Evolutionary conservation across 768 basidiomycete genomes (phyloP), one percentile per base, ranked within the genome.

Genomic region (Nidula microcarpa): DNA sequence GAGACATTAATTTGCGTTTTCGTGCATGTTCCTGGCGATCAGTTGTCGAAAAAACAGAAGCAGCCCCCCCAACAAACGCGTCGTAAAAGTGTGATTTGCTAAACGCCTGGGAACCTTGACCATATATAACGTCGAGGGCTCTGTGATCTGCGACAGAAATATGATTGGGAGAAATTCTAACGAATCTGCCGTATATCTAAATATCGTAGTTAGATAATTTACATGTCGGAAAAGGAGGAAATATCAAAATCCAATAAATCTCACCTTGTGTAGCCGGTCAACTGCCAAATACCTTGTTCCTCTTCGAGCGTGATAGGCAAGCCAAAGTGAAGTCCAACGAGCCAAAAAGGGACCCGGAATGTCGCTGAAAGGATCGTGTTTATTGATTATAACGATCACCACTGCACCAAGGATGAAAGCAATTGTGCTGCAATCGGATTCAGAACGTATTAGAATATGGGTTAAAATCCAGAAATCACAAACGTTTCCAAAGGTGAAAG

Each of bases 111-210:
- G 52, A 35, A 16, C 70, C 70, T 56, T 70, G 68, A n/a, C 58
- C 68, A 51, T 71, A 71, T 6, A 72, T 51, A 32, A 65, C 53
- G 9, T 60, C 45, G 5, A 67, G 46, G 10, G 68, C 69, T 6
- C 64, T 62, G 1, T 62, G 60, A 43, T 63, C 47, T 10, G 68
- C 59, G 48, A 68, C 57, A 11, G 71, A 72, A 43, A 72, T 53
- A 54, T 71, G 68, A 47, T 62, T 67, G 5, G 71, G 71, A 10
- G 65, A 51, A 33, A 72, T 62, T 36, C 69, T 65, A 39, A 71
- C 65, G 49, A 69, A 49, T 13, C 57, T 53, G 7, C 44, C 44
- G 18, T n/a, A 46, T 46, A 14, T 46, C 44, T 46, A 30, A 46
- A 46, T 46, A 4, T 46, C 39, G 39, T 41, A 13, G 16, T 11